phyloP scores from a whole-genome alignment of 1,139 yeast species.

The Hansenula lynferdii region DNA sequence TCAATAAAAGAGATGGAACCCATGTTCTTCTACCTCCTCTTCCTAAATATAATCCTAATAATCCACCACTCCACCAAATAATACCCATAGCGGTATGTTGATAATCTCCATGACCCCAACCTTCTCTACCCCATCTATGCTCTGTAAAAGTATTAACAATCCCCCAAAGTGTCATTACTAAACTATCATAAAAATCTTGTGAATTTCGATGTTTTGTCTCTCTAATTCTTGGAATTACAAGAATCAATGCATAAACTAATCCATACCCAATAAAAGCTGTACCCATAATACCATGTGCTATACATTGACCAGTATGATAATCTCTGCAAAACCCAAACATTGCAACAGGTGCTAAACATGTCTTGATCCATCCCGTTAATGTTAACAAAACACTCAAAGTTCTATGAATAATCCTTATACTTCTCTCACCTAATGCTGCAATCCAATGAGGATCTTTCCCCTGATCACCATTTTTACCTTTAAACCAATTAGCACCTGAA shows the following conservation, averaged over 20 bases:
- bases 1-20: slow-evolving; percentile 74
- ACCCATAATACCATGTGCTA: slow-evolving; percentile 98
- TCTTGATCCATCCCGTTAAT: slow-evolving; percentile 60
- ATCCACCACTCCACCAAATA: slow-evolving; percentile 94
- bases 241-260: slow-evolving; percentile 56
- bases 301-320: slow-evolving; percentile 81
- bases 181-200: slow-evolving; percentile 83
- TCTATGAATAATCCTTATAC: slow-evolving; percentile 36
- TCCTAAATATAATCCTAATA: slow-evolving; percentile 74
- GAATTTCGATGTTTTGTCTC: slow-evolving; percentile 45
- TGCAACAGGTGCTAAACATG: slow-evolving; percentile 78
- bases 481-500: slow-evolving; percentile 45
- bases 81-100: slow-evolving; percentile 97
- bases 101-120: slow-evolving; percentile 87
- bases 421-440: slow-evolving; percentile 27
- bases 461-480: slow-evolving; percentile 25
- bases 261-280: slow-evolving; percentile 81
- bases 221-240: slow-evolving; percentile 67
- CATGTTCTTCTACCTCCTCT: slow-evolving; percentile 61
- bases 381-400: slow-evolving; percentile 40
- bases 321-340: slow-evolving; percentile 80
- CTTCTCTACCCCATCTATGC: slow-evolving; percentile 87
- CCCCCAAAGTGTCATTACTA: slow-evolving; percentile 85
- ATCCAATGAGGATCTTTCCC: slow-evolving; percentile 21
- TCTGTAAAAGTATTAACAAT: slow-evolving; percentile 92